Evolutionary conservation across 352 stramenopile species (phyloP).

Genomic region (Globisporangium yorkense): DNA sequence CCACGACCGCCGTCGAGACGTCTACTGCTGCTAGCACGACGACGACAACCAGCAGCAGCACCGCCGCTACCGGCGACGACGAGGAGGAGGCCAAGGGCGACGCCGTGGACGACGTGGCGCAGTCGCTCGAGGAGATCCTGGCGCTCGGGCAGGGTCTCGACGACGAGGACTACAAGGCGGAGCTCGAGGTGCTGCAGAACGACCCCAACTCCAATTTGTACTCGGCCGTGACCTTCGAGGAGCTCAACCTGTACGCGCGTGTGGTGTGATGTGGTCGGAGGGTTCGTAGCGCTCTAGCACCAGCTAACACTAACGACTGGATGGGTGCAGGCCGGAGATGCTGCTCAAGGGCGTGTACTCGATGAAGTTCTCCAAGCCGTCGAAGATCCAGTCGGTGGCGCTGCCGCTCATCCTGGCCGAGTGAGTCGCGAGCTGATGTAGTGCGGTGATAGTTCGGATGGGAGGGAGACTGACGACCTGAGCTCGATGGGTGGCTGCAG

Average conservation of each 20-base stretch:
- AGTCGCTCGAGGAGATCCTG: slow-evolving; percentile 77
- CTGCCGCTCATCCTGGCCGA: slow-evolving; percentile 76
- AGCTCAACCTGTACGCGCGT: slow-evolving; percentile 52
- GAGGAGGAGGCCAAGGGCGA: slow-evolving; percentile 10
- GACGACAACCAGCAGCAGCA: neutral
- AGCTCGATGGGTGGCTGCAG: slow-evolving; percentile 14
- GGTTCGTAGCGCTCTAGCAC: neutral
- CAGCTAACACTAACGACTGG: neutral
- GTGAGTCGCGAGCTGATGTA: slow-evolving; percentile 19
- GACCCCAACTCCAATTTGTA: slow-evolving; percentile 81
- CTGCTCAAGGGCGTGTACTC: slow-evolving; percentile 82
- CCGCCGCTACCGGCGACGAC: neutral
- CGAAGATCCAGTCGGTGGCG: slow-evolving; percentile 85
- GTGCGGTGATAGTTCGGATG: slow-evolving; percentile 11
- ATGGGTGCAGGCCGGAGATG: slow-evolving; percentile 36
- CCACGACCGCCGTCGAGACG: neutral
- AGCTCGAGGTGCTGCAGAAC: slow-evolving; percentile 80
- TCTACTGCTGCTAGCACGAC: no score
- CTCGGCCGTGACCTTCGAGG: slow-evolving; percentile 82
- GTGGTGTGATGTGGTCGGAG: neutral
- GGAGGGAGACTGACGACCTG: slow-evolving; percentile 4
- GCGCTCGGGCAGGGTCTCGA: slow-evolving; percentile 80
- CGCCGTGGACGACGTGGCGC: slow-evolving; percentile 62
- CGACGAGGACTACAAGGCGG: slow-evolving; percentile 84
- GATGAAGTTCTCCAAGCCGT: slow-evolving; percentile 87